Evolutionary conservation across 306 rosid genomes (phyloP).

Genomic region (Casuarina cunninghamiana): DNA sequence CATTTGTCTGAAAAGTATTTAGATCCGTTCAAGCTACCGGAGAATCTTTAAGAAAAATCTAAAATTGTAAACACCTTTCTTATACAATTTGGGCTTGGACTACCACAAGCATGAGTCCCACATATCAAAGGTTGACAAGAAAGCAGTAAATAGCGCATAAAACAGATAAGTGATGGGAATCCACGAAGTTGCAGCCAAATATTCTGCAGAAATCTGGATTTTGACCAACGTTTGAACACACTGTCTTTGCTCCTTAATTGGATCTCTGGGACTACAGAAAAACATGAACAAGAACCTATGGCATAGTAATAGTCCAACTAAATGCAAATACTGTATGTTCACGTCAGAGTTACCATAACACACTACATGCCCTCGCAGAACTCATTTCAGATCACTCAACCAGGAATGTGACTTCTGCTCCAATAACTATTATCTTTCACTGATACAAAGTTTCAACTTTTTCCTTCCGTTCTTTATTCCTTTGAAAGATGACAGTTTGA

Average conservation of each 20-base stretch:
- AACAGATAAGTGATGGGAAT: background rate
- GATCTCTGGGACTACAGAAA: background rate
- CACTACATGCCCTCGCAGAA: background rate
- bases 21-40: background rate
- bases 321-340: too few relatives aligned
- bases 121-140: background rate
- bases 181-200: background rate
- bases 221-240: background rate
- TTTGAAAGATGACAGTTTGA: too few relatives aligned
- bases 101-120: background rate
- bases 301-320: too few relatives aligned
- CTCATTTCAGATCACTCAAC: too few relatives aligned
- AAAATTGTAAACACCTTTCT: conserved; percentile 11
- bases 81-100: background rate
- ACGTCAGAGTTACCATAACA: too few relatives aligned
- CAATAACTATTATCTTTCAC: too few relatives aligned
- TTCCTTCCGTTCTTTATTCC: too few relatives aligned
- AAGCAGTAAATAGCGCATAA: background rate
- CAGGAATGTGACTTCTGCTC: background rate
- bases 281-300: background rate
- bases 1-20: too few relatives aligned
- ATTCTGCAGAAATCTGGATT: background rate
- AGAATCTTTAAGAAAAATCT: conserved; percentile 21
- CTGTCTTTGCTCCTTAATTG: background rate
- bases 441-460: too few relatives aligned